Base-by-base conservation (phyloP, 306 rosid genomes). In the Abrus pulchellus region DNA sequence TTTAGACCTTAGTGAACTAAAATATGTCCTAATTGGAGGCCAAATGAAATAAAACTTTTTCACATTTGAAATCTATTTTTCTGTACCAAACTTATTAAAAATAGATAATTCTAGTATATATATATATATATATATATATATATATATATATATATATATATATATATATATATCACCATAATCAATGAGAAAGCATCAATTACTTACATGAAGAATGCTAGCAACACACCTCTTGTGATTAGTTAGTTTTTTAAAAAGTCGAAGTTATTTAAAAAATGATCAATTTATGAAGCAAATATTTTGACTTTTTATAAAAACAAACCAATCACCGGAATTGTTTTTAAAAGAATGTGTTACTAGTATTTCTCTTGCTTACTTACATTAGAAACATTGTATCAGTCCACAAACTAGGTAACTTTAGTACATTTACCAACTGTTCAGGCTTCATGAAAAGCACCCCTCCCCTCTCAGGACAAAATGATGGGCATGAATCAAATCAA, bases 381-480 rank as follows among this genome's bases (percentile, higher is more conserved):
- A 20, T 48, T 45, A 11, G 41, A 28, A 59, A 54, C 53, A 61
- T 6, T 41, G 72, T 6, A 44, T 7, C 7, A 56, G 27, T 47
- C 63, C 48, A 48, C 47, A 32, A 70, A 10, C 69, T 28, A 20
- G 3, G 36, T 30, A 44, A 60, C 30, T 34, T 9, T 3, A 12
- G 28, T 34, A 62, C 32, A 62, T 12, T 59, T 62, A 62, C 45
- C 28, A 5, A 62, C 45, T 11, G 7, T 20, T 68, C 12, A 49
- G 34, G 47, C 40, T 32, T 82, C 45, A 33, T 38, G 80, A 48
- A 57, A 36, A 74, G 61, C 67, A 80, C 53, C 67, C 56, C 20
- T 60, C 50, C 60, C 59, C 41, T 49, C 59, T 48, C 8, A 9
- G 9, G 54, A 28, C 5, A 55, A 71, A 64, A 32, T 13, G 68